phyloP scores from a whole-genome alignment of 108 stramenopile species.

The Skeletonema potamos region DNA sequence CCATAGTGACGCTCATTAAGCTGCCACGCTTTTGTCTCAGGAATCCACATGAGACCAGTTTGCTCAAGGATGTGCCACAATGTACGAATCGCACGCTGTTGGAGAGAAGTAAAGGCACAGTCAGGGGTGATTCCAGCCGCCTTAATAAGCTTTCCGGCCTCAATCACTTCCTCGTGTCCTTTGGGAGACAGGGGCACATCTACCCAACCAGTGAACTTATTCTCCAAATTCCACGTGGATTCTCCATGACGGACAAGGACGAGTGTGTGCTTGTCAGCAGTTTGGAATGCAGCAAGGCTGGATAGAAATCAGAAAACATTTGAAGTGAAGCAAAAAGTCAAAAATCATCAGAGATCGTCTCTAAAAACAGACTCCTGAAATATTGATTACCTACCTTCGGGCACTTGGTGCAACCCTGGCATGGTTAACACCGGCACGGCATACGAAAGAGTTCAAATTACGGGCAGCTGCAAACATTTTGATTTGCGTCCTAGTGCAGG shows the following conservation, averaged over 20 bases:
- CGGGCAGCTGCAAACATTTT: conserved; percentile 47
- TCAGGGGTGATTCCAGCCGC: conserved; percentile 82
- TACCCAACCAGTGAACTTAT: conserved; percentile 91
- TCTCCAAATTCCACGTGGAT: conserved; percentile 94
- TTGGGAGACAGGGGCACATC: conserved; percentile 92
- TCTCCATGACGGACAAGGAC: conserved; percentile 95
- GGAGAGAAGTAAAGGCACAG: conserved; percentile 93
- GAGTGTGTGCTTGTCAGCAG: conserved; percentile 65
- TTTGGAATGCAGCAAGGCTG: conserved; percentile 48
- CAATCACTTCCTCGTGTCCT: conserved; percentile 89
- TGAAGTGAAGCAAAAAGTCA: background rate
- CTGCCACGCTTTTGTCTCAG: conserved; percentile 76
- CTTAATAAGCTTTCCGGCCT: conserved; percentile 81
- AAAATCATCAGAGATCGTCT: background rate
- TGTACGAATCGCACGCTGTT: conserved; percentile 94
- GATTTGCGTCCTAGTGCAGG: too few species aligned
- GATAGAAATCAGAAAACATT: background rate
- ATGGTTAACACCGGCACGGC: conserved; percentile 18
- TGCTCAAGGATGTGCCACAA: conserved; percentile 83
- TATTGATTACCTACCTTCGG: conserved; percentile 30
- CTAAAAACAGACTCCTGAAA: background rate
- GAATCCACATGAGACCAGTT: conserved; percentile 88
- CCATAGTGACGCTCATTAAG: conserved; percentile 97
- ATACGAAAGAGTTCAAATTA: conserved; percentile 28
- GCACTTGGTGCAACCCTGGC: conserved; percentile 28